phyloP scores from a whole-genome alignment of 1,284 basidiomycete genomes.

The Naganishia cerealis region DNA sequence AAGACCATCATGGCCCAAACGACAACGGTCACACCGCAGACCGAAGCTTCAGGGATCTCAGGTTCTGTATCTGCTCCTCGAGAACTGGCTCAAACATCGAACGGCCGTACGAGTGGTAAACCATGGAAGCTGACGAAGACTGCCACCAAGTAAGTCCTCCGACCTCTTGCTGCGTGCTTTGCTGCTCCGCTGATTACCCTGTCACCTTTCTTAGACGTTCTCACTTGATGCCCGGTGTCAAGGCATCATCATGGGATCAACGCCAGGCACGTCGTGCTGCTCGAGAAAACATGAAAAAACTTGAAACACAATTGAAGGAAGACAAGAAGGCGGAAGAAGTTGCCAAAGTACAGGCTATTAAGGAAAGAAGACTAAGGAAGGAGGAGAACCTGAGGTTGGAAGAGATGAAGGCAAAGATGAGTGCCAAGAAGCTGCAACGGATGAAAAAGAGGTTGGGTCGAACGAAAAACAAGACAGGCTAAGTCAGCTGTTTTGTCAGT shows the following conservation, averaged over 20 bases:
- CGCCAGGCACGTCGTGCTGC: constrained; percentile 48
- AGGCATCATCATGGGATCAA: constrained; percentile 46
- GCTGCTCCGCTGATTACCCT: background rate
- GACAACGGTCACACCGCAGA: background rate
- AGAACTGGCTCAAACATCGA: constrained; percentile 39
- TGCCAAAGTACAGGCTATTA: constrained; percentile 47
- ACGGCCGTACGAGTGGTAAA: constrained; percentile 50
- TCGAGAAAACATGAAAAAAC: constrained; percentile 45
- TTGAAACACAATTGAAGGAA: constrained; percentile 53
- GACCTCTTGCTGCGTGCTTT: background rate
- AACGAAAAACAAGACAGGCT: constrained; percentile 56
- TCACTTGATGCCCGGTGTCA: constrained; percentile 45
- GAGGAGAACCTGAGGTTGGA: constrained; percentile 53
- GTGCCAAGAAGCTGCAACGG: constrained; percentile 55
- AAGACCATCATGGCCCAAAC: background rate
- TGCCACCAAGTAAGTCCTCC: constrained; percentile 38
- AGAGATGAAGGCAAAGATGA: constrained; percentile 52
- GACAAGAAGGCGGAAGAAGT: constrained; percentile 49
- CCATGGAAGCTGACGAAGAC: constrained; percentile 50
- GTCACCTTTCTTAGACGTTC: constrained; percentile 37
- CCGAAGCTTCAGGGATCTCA: background rate
- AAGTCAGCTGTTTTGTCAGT: constrained; percentile 5
- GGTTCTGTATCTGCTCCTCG: constrained; percentile 4
- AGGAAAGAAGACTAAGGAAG: constrained; percentile 48
- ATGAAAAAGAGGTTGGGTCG: constrained; percentile 55